These are phyloP conservation scores for Trifolium repens DNA, from an alignment of 306 rosid species.

Conservation along the genomic window DNA sequence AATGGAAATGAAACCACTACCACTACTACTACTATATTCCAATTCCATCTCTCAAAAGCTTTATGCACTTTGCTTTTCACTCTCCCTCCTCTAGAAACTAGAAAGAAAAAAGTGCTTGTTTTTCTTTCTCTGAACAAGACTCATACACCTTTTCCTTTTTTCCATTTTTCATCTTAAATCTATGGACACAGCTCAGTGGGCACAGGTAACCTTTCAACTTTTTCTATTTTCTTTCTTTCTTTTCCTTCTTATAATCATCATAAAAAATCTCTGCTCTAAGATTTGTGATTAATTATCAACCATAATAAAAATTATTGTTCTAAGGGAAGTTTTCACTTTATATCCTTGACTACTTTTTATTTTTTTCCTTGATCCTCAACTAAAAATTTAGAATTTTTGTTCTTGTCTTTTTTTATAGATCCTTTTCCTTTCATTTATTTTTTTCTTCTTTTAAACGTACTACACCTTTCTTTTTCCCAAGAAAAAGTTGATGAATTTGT, in stretches of 20 bases:
- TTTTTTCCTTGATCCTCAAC: too few species aligned
- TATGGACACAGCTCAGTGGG: slow-evolving; percentile 98
- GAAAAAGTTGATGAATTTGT: slow-evolving; percentile 45
- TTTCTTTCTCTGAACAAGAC: slow-evolving; percentile 62
- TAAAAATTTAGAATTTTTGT: slow-evolving; percentile 52
- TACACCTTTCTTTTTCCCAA: slow-evolving; percentile 54
- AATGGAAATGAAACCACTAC: slow-evolving; percentile 43
- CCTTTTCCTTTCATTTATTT: slow-evolving; percentile 44
- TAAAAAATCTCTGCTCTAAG: slow-evolving; percentile 31
- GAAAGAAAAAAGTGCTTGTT: slow-evolving; percentile 54
- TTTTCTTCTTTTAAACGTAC: slow-evolving; percentile 49
- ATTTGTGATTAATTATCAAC: slow-evolving; percentile 42
- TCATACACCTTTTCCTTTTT: slow-evolving; percentile 59
- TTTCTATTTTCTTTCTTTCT: slow-evolving; percentile 40
- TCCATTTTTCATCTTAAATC: slow-evolving; percentile 55
- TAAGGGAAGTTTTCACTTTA: slow-evolving; percentile 39
- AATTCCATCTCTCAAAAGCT: slow-evolving; percentile 45
- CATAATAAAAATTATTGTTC: slow-evolving; percentile 39
- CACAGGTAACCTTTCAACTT: slow-evolving; percentile 71
- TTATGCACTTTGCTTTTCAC: slow-evolving; percentile 65
- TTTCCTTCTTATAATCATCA: slow-evolving; percentile 57
- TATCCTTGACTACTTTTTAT: slow-evolving; percentile 10
- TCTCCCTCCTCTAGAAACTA: slow-evolving; percentile 53
- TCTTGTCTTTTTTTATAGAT: slow-evolving; percentile 49
- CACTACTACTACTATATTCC: slow-evolving; percentile 57